phyloP scores from a whole-genome alignment of 345 rosid genomes.

The Salix udensis region DNA sequence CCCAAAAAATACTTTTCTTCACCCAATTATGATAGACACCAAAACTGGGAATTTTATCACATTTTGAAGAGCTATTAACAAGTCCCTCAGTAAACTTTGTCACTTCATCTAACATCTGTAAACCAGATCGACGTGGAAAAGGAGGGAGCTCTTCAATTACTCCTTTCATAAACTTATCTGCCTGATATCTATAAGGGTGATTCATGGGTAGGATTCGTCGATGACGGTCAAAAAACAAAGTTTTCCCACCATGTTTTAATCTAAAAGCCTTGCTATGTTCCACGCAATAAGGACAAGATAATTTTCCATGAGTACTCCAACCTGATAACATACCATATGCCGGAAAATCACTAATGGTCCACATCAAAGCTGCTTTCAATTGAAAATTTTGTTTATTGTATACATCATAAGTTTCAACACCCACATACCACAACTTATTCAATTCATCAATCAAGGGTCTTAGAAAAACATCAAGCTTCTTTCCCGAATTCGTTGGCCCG shows the following conservation, averaged over 20 bases:
- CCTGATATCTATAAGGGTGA: neutral
- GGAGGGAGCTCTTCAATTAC: neutral
- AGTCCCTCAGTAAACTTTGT: neutral
- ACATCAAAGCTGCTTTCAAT: neutral
- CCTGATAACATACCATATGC: neutral
- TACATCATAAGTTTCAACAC: neutral
- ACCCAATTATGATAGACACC: neutral
- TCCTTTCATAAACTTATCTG: neutral
- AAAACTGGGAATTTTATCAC: neutral
- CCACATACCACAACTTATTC: neutral
- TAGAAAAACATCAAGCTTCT: neutral
- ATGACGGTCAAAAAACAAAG: neutral
- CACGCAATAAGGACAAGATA: neutral
- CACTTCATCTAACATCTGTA: too few species aligned
- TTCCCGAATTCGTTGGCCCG: neutral
- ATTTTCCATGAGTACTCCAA: neutral
- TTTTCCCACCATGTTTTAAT: neutral
- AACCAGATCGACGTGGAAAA: neutral
- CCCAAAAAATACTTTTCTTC: neutral
- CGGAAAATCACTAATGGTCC: neutral
- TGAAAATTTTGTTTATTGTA: neutral
- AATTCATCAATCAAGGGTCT: neutral
- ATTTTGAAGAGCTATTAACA: neutral
- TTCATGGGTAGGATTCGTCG: neutral
- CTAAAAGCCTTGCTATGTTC: neutral